Conservation (phyloP, 176 grass and related monocot species). For the Ensete glaucum region DNA sequence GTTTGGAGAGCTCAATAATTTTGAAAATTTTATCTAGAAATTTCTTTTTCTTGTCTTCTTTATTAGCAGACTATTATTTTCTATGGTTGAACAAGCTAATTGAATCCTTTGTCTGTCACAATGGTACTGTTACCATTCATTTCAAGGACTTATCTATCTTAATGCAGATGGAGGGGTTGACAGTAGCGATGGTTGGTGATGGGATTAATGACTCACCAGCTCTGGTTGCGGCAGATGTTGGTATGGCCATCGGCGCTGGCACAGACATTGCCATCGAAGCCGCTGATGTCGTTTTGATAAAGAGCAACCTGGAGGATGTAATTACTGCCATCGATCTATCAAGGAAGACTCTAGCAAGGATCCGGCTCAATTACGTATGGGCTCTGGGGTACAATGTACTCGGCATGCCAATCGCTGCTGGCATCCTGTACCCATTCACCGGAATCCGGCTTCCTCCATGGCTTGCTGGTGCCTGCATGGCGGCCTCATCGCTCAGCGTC, state of each 20-base stretch:
- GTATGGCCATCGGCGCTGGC: slow-evolving; percentile 80
- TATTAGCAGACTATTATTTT: neutral
- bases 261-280: slow-evolving; percentile 89
- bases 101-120: too few relatives aligned
- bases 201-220: slow-evolving; percentile 88
- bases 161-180: slow-evolving; percentile 56
- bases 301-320: slow-evolving; percentile 83
- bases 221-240: slow-evolving; percentile 66
- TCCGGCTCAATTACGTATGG: slow-evolving; percentile 85
- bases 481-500: slow-evolving; percentile 71
- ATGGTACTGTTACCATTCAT: neutral
- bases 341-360: slow-evolving; percentile 61
- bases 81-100: too few relatives aligned
- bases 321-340: slow-evolving; percentile 90
- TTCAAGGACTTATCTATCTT: neutral
- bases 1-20: neutral
- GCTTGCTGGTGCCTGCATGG: slow-evolving; percentile 90
- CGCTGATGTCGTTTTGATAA: slow-evolving; percentile 74
- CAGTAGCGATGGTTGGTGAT: slow-evolving; percentile 86
- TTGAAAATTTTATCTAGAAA: neutral
- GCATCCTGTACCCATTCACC: slow-evolving; percentile 61
- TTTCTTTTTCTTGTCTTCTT: neutral
- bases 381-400: slow-evolving; percentile 89
- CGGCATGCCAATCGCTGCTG: slow-evolving; percentile 62
- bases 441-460: slow-evolving; percentile 80